phyloP scores from a whole-genome alignment of 148 eudicot genomes.

The Arctostaphylos glauca region DNA sequence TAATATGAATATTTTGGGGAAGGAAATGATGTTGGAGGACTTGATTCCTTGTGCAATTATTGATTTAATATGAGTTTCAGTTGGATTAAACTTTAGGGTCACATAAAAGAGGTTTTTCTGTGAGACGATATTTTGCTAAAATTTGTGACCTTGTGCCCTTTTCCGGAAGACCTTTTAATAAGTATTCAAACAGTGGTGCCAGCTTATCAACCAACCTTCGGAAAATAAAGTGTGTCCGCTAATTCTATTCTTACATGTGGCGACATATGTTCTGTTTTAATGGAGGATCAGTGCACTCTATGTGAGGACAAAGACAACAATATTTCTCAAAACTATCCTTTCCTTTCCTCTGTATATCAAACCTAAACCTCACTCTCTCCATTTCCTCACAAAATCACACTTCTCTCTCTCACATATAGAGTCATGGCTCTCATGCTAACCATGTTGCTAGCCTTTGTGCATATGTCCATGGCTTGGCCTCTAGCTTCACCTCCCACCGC shows the following conservation, averaged over 20 bases:
- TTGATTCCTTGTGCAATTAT: not conserved
- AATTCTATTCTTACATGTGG: slow-evolving; percentile 1
- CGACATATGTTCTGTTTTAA: not conserved
- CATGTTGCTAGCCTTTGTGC: slow-evolving; percentile 9
- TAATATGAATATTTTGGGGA: too few relatives aligned
- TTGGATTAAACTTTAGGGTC: too few relatives aligned
- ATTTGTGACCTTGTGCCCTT: not conserved
- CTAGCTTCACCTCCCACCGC: not conserved
- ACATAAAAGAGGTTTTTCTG: not conserved
- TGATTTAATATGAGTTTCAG: not conserved
- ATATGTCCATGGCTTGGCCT: slow-evolving; percentile 16
- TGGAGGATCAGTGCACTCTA: not conserved
- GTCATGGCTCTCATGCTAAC: slow-evolving; percentile 19
- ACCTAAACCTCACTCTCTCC: slow-evolving; percentile 3
- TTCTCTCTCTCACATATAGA: not conserved
- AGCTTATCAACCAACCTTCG: not conserved
- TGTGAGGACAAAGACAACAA: not conserved
- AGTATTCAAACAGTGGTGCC: not conserved
- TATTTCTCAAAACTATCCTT: not conserved
- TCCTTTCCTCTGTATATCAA: slow-evolving; percentile 13
- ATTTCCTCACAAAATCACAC: not conserved
- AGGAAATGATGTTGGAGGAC: not conserved
- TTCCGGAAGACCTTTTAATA: not conserved
- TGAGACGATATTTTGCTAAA: not conserved
- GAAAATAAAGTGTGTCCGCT: slow-evolving; percentile 15